A percentile compares a stretch with the other conserved stretches of the same genome.
Conservation (phyloP, 2,329 filamentous ascomycete genomes). For the Scedosporium minutisporum region DNA sequence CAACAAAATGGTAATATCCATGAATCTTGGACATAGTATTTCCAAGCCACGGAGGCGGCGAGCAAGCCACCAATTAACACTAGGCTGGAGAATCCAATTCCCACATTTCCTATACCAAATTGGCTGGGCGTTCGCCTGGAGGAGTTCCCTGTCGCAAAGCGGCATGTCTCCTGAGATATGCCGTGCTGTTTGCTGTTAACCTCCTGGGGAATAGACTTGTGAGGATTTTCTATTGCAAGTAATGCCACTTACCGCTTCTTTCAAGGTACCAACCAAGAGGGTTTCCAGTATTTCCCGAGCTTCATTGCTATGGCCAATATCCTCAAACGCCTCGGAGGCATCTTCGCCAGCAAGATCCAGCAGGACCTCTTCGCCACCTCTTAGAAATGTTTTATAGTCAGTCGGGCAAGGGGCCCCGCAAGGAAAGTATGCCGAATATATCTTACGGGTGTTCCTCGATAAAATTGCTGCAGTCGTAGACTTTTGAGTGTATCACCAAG, state of each 20-base stretch:
- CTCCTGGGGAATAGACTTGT: neutral
- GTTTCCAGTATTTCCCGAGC: slow-evolving; percentile 79
- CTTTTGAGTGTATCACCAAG: slow-evolving; percentile 88
- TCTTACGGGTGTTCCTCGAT: slow-evolving; percentile 90
- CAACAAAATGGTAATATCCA: neutral
- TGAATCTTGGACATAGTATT: neutral
- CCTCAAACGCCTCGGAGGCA: slow-evolving; percentile 95
- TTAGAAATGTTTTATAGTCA: slow-evolving; percentile 25
- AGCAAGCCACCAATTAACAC: neutral
- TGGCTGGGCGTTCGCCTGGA: no score
- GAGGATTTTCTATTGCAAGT: neutral
- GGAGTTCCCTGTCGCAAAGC: no score
- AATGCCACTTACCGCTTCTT: slow-evolving; percentile 23
- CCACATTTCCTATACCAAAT: neutral
- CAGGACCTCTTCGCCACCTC: slow-evolving; percentile 95
- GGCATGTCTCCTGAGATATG: neutral
- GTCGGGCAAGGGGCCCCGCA: slow-evolving; percentile 46
- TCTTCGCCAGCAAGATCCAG: slow-evolving; percentile 95
- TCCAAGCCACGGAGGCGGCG: neutral
- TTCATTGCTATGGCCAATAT: slow-evolving; percentile 98
- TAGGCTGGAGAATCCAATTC: neutral
- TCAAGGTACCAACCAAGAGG: slow-evolving; percentile 65
- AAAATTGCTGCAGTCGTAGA: slow-evolving; percentile 84
- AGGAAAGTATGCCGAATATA: neutral
- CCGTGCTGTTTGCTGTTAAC: neutral